Conservation (phyloP, 495 filamentous ascomycete species). For the Ascobolus immersus region DNA sequence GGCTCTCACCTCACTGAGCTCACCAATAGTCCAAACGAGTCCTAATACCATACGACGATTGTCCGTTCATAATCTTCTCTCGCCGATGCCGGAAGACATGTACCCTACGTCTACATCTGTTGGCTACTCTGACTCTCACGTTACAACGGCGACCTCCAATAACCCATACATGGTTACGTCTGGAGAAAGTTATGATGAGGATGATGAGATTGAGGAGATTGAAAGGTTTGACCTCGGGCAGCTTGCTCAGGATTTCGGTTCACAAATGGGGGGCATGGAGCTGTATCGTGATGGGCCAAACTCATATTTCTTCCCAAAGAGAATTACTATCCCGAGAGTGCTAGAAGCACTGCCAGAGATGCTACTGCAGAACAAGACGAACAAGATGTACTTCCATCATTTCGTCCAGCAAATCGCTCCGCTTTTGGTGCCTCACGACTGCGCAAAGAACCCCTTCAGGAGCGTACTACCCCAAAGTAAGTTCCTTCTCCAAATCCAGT, state of each 20-base stretch:
- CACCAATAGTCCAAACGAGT: too few species aligned
- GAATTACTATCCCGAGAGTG: conserved; percentile 37
- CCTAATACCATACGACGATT: too few species aligned
- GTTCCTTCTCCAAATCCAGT: conserved; percentile 11
- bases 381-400: conserved; percentile 54
- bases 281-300: conserved; percentile 30
- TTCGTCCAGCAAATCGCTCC: conserved; percentile 47
- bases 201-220: conserved; percentile 16
- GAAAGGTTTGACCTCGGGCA: conserved; percentile 17
- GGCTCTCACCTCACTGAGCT: too few species aligned
- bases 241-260: conserved; percentile 24
- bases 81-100: neutral
- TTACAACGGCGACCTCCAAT: too few species aligned
- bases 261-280: conserved; percentile 40
- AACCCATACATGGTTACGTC: too few species aligned
- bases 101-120: conserved; percentile 2
- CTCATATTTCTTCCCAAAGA: conserved; percentile 19
- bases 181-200: too few species aligned
- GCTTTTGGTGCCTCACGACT: conserved; percentile 46
- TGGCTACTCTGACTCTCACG: too few species aligned
- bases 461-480: conserved; percentile 42
- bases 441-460: conserved; percentile 40
- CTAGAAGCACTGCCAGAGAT: conserved; percentile 42
- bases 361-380: conserved; percentile 48
- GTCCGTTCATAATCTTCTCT: conserved; percentile 14